Percentiles rank a stretch among this genome's conserved stretches.
Conservation (phyloP, 306 rosid genomes). For the Delonix regia region DNA sequence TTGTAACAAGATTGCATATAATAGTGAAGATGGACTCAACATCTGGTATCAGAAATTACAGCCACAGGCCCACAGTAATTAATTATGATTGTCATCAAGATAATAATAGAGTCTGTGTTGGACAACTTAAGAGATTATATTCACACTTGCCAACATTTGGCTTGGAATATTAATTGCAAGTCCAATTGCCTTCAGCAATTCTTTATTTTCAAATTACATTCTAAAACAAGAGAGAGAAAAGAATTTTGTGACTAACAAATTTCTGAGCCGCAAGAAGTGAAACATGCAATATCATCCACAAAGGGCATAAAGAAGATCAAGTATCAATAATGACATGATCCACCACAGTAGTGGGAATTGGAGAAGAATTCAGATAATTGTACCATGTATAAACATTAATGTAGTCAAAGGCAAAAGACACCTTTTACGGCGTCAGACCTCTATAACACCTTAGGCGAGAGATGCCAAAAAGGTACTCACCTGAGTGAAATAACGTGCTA, state of each 20-base stretch:
- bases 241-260: background rate
- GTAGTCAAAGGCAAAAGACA: no score
- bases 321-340: background rate
- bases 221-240: conserved; percentile 12
- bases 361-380: conserved; percentile 7
- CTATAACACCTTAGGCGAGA: no score
- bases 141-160: background rate
- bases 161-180: background rate
- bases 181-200: background rate
- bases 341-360: background rate
- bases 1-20: conserved; percentile 84
- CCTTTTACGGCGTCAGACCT: no score
- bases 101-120: background rate
- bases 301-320: conserved; percentile 17
- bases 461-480: no score
- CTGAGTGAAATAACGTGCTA: no score
- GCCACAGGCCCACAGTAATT: background rate
- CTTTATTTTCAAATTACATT: conserved; percentile 1
- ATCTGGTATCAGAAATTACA: conserved; percentile 49
- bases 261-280: background rate
- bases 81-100: background rate
- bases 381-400: background rate
- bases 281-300: background rate
- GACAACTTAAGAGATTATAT: background rate
- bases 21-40: conserved; percentile 84